Percentiles rank a stretch among this genome's conserved stretches.
phyloP scores from a whole-genome alignment of 768 basidiomycete genomes.

The Lactarius sanguifluus region DNA sequence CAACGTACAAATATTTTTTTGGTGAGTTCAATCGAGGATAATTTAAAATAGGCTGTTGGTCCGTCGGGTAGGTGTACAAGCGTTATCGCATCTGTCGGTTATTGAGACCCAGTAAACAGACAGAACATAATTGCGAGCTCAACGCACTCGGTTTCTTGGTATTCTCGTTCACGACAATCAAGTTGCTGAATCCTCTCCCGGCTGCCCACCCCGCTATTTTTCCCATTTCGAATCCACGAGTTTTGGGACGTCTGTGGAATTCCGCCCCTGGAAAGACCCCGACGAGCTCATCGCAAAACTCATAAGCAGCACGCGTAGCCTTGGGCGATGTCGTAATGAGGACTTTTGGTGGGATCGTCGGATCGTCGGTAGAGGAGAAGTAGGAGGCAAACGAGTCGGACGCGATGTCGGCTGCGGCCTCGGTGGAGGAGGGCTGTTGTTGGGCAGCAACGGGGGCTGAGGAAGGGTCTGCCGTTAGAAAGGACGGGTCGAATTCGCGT shows the following conservation, averaged over 20 bases:
- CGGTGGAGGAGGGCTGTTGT: constrained; percentile 46
- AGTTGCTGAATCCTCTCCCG: constrained; percentile 80
- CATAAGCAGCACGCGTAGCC: constrained; percentile 85
- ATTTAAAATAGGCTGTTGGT: constrained; percentile 93
- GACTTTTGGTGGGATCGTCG: constrained; percentile 77
- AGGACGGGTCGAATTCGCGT: constrained; percentile 76
- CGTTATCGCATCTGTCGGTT: constrained; percentile 79
- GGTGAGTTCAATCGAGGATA: constrained; percentile 84
- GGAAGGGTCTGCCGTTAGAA: constrained; percentile 55
- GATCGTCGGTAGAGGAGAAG: constrained; percentile 66
- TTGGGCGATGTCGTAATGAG: constrained; percentile 89
- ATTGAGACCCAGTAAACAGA: constrained; percentile 19
- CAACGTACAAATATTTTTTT: constrained; percentile 77
- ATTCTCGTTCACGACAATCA: constrained; percentile 94
- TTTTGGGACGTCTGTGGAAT: constrained; percentile 81
- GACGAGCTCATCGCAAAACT: constrained; percentile 89
- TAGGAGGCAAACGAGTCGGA: constrained; percentile 78
- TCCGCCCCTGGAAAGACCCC: constrained; percentile 91
- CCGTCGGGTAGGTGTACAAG: constrained; percentile 88
- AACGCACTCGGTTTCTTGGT: constrained; percentile 79
- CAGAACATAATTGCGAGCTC: constrained; percentile 2
- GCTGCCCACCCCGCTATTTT: constrained; percentile 92
- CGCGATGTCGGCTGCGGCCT: constrained; percentile 65
- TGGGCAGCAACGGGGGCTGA: constrained; percentile 31
- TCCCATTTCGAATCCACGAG: constrained; percentile 88